A percentile compares a stretch with the other conserved stretches of the same genome.
phyloP scores from a whole-genome alignment of 306 rosid genomes.

The Fragaria ananassa region DNA sequence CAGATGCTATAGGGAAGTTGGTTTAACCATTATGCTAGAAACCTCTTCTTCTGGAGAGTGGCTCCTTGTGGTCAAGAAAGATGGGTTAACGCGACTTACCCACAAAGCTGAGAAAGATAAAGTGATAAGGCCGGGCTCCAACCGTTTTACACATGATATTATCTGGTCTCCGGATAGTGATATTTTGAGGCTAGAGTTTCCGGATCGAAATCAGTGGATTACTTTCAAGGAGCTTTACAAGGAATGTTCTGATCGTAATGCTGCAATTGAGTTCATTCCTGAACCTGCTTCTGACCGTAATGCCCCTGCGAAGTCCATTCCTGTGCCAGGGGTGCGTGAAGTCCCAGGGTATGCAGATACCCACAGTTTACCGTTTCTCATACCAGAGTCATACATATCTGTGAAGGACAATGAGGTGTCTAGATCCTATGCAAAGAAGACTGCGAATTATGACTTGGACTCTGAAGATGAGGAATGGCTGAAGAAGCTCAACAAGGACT shows the following conservation, averaged over 20 bases:
- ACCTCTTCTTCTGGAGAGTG: constrained; percentile 48
- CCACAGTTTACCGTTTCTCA: constrained; percentile 27
- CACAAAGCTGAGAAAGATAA: constrained; percentile 54
- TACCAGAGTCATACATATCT: constrained; percentile 58
- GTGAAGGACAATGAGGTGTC: constrained; percentile 52
- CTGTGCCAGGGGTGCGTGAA: constrained; percentile 64
- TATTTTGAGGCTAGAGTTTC: constrained; percentile 72
- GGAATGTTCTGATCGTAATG: constrained; percentile 53
- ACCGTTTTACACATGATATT: constrained; percentile 50
- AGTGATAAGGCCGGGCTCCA: constrained; percentile 50
- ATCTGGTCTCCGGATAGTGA: constrained; percentile 37
- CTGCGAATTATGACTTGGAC: constrained; percentile 74
- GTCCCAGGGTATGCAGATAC: constrained; percentile 44
- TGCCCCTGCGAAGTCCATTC: constrained; percentile 39
- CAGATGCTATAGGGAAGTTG: constrained; percentile 55
- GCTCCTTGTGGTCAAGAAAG: constrained; percentile 64
- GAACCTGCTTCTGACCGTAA: constrained; percentile 21
- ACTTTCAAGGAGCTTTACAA: constrained; percentile 68
- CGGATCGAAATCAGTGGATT: constrained; percentile 49
- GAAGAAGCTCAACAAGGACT: constrained; percentile 39
- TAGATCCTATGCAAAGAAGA: constrained; percentile 51
- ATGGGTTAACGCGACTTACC: constrained; percentile 46
- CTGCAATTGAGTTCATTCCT: constrained; percentile 11
- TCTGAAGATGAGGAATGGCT: constrained; percentile 81
- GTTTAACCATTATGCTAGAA: constrained; percentile 44